Evolutionary conservation across 805 yeast genomes (phyloP).

Genomic region (Spencermartinsiella europaea): DNA sequence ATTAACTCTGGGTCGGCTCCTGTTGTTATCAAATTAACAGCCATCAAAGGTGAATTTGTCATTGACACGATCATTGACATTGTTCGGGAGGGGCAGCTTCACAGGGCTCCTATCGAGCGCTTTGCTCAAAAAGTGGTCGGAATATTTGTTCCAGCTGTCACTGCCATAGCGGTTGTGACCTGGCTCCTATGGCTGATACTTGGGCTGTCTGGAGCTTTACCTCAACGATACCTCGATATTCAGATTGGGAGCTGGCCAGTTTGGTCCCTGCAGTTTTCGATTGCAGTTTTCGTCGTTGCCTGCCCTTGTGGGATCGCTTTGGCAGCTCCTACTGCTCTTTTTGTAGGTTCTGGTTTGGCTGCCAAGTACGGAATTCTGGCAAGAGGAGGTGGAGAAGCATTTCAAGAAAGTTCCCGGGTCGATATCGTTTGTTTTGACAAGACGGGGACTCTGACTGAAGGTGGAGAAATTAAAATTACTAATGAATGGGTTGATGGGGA

Average conservation of each 20-base stretch:
- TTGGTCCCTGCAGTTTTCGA: constrained; percentile 74
- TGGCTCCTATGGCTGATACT: constrained; percentile 67
- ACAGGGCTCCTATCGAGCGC: constrained; percentile 68
- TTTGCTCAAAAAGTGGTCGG: constrained; percentile 66
- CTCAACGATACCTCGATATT: constrained; percentile 50
- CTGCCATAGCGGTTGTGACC: constrained; percentile 52
- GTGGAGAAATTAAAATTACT: constrained; percentile 55
- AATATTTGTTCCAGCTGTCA: constrained; percentile 66
- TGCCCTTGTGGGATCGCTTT: constrained; percentile 84
- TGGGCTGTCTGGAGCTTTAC: constrained; percentile 51
- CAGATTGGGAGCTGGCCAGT: constrained; percentile 71
- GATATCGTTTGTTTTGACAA: constrained; percentile 70
- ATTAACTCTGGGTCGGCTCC: constrained; percentile 55
- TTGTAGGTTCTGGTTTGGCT: constrained; percentile 74
- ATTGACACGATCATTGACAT: constrained; percentile 65
- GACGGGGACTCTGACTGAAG: constrained; percentile 68
- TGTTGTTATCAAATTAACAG: constrained; percentile 49
- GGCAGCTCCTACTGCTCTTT: constrained; percentile 80
- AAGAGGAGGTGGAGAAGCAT: constrained; percentile 77
- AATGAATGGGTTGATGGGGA: constrained; percentile 30
- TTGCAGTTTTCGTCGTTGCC: constrained; percentile 75
- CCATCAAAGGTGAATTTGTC: constrained; percentile 59
- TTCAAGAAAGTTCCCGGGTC: constrained; percentile 66
- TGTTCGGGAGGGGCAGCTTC: constrained; percentile 68
- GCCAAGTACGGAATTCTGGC: constrained; percentile 73